Conservation (phyloP, 1,284 basidiomycete genomes). For the Ceratobasidium sp. region DNA sequence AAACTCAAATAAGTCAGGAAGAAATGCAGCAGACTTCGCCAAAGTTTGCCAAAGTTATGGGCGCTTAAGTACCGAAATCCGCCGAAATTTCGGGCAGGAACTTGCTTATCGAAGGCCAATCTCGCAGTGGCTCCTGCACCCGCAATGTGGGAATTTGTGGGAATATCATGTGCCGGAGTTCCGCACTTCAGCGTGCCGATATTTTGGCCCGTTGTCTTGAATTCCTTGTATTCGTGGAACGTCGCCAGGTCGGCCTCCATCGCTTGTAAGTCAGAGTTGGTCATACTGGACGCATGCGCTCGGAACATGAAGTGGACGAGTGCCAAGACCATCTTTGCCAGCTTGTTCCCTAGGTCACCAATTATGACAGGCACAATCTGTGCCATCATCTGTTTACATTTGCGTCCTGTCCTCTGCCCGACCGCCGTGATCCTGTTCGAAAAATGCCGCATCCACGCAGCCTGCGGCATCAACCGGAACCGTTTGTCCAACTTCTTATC, state of each 20-base stretch:
- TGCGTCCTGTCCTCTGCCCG: slow-evolving; percentile 51
- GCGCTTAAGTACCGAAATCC: no score
- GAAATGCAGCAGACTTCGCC: no score
- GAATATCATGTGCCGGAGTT: no score
- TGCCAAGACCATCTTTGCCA: neutral
- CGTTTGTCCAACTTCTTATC: neutral
- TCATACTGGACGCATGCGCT: neutral
- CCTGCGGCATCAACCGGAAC: neutral
- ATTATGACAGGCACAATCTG: slow-evolving; percentile 14
- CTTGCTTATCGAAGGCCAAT: no score
- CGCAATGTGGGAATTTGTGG: no score
- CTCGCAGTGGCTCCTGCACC: no score
- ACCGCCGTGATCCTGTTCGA: neutral
- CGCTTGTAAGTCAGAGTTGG: neutral
- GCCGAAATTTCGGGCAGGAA: no score
- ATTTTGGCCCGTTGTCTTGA: no score
- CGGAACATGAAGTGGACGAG: slow-evolving; percentile 17
- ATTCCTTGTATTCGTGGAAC: slow-evolving; percentile 14
- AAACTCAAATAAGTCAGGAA: no score
- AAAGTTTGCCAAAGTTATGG: no score
- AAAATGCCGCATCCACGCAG: neutral
- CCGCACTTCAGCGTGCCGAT: no score
- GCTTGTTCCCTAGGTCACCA: neutral
- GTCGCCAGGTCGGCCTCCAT: neutral
- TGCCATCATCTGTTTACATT: slow-evolving; percentile 53